Percentiles rank a stretch among this genome's conserved stretches.
Conservation (phyloP, 2,329 filamentous ascomycete species). For the Exophiala calicioides region DNA sequence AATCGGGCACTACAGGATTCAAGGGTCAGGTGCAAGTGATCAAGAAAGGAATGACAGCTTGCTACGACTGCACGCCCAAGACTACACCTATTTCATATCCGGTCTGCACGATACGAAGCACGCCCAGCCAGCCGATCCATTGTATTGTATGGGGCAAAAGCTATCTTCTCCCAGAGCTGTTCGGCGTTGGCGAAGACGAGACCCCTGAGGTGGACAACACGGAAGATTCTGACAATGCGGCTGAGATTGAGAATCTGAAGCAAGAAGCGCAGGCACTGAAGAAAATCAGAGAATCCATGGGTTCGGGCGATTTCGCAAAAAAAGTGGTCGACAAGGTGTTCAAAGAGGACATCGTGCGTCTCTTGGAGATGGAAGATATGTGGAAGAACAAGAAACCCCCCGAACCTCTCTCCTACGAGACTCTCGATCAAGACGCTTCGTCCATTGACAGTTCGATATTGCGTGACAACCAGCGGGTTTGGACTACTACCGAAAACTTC, state of each 20-base stretch:
- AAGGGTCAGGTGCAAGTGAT: conserved; percentile 98
- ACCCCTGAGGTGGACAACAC: conserved; percentile 76
- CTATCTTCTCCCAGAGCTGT: conserved; percentile 93
- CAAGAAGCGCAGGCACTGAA: conserved; percentile 82
- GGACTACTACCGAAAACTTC: conserved; percentile 82
- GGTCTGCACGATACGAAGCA: conserved; percentile 95
- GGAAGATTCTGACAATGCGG: conserved; percentile 76
- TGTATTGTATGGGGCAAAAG: conserved; percentile 99
- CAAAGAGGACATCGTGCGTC: conserved; percentile 74
- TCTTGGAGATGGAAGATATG: conserved; percentile 90
- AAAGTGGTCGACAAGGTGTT: conserved; percentile 94
- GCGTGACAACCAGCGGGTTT: conserved; percentile 70
- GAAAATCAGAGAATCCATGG: conserved; percentile 77
- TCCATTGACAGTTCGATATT: conserved; percentile 56
- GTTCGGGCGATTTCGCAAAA: conserved; percentile 72
- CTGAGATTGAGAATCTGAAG: conserved; percentile 84
- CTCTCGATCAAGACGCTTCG: conserved; percentile 55
- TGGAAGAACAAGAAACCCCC: conserved; percentile 84
- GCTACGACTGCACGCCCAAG: conserved; percentile 92
- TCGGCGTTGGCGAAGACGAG: conserved; percentile 87
- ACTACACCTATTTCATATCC: conserved; percentile 89
- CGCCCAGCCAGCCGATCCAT: conserved; percentile 93
- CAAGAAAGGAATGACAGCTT: conserved; percentile 86
- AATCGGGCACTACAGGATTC: conserved; percentile 97
- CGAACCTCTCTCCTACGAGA: conserved; percentile 69